These are phyloP conservation scores for Leishmania guyanensis DNA, from an alignment of 208 protist genomes.

Conservation along the genomic window DNA sequence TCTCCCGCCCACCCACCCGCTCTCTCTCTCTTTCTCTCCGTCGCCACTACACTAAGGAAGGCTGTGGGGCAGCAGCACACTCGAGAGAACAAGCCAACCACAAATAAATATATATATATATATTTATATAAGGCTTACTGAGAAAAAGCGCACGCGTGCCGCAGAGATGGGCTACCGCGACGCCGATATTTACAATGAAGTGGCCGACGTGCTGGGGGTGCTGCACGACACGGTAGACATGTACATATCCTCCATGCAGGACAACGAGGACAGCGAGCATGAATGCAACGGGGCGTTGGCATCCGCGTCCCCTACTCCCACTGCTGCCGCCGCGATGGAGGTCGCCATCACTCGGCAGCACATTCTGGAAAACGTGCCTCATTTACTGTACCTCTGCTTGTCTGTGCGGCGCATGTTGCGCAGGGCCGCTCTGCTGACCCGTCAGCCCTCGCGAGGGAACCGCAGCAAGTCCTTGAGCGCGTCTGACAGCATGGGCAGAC, in stretches of 20 bases:
- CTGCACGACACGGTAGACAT: slow-evolving; percentile 31
- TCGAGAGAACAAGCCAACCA: neutral
- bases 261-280: neutral
- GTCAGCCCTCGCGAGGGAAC: neutral
- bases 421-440: neutral
- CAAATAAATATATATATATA: neutral
- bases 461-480: neutral
- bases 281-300: neutral
- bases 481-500: slow-evolving; percentile 1
- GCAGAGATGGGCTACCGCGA: slow-evolving; percentile 3
- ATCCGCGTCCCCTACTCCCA: neutral
- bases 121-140: neutral
- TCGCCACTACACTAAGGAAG: neutral
- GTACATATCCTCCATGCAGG: slow-evolving; percentile 10
- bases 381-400: slow-evolving; percentile 8
- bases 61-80: neutral
- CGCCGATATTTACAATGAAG: slow-evolving; percentile 25
- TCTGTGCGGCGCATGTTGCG: slow-evolving; percentile 18
- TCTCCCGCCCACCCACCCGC: too few relatives aligned
- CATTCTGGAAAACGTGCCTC: slow-evolving; percentile 20
- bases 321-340: neutral
- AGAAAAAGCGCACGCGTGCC: slow-evolving; percentile 8
- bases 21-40: slow-evolving; percentile 3
- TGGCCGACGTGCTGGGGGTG: slow-evolving; percentile 25
- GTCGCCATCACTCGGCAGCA: slow-evolving; percentile 7